Conservation (phyloP, 2,329 filamentous ascomycete genomes). For the Paecilomyces formosus region DNA sequence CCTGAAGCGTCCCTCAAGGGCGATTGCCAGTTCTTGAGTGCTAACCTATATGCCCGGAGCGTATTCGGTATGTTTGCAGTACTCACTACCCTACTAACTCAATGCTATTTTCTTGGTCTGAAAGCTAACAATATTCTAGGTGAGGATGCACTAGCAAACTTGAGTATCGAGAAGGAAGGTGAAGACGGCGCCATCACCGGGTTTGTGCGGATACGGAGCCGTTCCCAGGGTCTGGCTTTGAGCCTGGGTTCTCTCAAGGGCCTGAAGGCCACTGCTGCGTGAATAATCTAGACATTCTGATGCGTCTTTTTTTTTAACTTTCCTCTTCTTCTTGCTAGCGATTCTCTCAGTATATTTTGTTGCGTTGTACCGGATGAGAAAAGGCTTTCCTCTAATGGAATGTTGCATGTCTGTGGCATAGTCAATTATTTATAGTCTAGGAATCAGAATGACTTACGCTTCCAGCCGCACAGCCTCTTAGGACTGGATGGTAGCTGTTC, state of each 20-base stretch:
- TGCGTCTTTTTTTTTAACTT: conserved; percentile 17
- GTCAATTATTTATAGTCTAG: not conserved
- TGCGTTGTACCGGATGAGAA: conserved; percentile 21
- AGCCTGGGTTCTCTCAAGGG: conserved; percentile 93
- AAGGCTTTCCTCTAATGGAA: conserved; percentile 10
- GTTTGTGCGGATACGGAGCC: conserved; percentile 95
- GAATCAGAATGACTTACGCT: not conserved
- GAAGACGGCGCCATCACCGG: conserved; percentile 92
- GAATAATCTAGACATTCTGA: conserved; percentile 19
- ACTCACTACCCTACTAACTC: not conserved
- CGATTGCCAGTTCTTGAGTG: conserved; percentile 95
- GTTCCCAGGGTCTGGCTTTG: conserved; percentile 88
- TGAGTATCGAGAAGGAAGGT: conserved; percentile 96
- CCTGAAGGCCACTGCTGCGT: conserved; percentile 60
- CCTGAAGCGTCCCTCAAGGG: conserved; percentile 94
- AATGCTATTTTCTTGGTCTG: conserved; percentile 5
- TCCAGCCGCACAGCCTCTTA: not conserved
- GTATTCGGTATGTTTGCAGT: conserved; percentile 76
- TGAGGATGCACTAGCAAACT: conserved; percentile 93
- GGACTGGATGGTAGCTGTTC: not conserved
- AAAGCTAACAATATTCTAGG: conserved; percentile 47
- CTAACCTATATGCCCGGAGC: conserved; percentile 91
- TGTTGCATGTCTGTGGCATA: conserved; percentile 1
- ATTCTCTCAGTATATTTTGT: conserved; percentile 13
- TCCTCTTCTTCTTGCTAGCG: conserved; percentile 18